A percentile compares a stretch with the other conserved stretches of the same genome.
Conservation (phyloP, 2,329 filamentous ascomycete species). For the Plectosphaerella sp. region DNA sequence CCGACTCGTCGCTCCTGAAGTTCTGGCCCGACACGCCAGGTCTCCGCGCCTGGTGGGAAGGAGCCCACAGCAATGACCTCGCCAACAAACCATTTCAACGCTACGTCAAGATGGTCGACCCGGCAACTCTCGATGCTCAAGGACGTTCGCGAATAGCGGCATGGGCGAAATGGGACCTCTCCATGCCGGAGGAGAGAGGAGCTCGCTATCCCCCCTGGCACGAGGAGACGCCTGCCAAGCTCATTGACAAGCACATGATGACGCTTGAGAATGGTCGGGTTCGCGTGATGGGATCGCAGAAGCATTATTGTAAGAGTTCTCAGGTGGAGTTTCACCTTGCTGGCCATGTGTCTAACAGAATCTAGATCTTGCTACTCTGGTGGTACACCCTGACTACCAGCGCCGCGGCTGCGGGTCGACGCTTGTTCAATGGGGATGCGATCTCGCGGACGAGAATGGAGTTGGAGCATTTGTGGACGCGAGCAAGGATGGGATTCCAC, state of each 20-base stretch:
- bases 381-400: conserved; percentile 19
- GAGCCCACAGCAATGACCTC: conserved; percentile 5
- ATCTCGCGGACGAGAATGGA: conserved; percentile 13
- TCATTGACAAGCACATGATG: conserved; percentile 2
- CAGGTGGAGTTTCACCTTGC: not conserved
- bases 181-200: conserved; percentile 2
- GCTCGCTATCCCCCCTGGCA: conserved; percentile 6
- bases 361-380: conserved; percentile 17
- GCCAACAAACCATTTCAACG: conserved; percentile 5
- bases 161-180: conserved; percentile 9
- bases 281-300: conserved; percentile 2
- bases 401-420: conserved; percentile 17
- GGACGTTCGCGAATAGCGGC: conserved; percentile 5
- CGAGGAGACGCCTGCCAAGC: conserved; percentile 3
- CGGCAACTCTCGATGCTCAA: not conserved
- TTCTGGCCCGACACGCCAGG: conserved; percentile 8
- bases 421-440: conserved; percentile 18
- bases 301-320: conserved; percentile 4
- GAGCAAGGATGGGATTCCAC: conserved; percentile 4
- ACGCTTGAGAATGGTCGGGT: conserved; percentile 1
- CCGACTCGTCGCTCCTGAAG: conserved; percentile 1
- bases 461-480: conserved; percentile 19
- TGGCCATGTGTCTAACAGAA: not conserved
- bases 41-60: conserved; percentile 9
- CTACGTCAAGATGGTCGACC: conserved; percentile 8